A percentile compares a stretch with the other conserved stretches of the same genome.
These are phyloP conservation scores for Xylaria sp. DNA, from an alignment of 495 filamentous ascomycete genomes.

Conservation along the genomic window DNA sequence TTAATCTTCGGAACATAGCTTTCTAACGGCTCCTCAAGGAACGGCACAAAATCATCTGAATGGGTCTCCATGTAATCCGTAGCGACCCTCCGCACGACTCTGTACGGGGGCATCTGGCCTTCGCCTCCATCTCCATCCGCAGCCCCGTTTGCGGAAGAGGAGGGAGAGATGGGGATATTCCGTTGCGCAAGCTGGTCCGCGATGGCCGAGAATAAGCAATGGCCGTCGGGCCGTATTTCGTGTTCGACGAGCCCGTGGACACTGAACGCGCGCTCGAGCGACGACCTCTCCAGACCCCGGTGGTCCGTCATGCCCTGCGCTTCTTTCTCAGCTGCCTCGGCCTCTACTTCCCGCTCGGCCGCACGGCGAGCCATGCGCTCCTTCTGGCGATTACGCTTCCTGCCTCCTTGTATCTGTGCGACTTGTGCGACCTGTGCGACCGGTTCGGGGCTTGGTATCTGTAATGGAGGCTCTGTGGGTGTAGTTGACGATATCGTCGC, in stretches of 20 bases:
- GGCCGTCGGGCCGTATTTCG: slow-evolving; percentile 86
- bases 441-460: slow-evolving; percentile 24
- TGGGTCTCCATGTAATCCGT: slow-evolving; percentile 63
- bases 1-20: slow-evolving; percentile 77
- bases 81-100: slow-evolving; percentile 59
- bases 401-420: slow-evolving; percentile 42
- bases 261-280: slow-evolving; percentile 69
- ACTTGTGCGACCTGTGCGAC: slow-evolving; percentile 33
- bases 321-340: slow-evolving; percentile 72
- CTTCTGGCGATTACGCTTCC: slow-evolving; percentile 90
- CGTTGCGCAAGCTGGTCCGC: slow-evolving; percentile 75
- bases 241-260: slow-evolving; percentile 69
- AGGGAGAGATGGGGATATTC: slow-evolving; percentile 44
- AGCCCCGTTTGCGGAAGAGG: not conserved
- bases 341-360: slow-evolving; percentile 76
- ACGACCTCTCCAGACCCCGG: slow-evolving; percentile 70
- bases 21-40: slow-evolving; percentile 85
- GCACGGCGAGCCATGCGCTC: slow-evolving; percentile 87
- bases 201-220: slow-evolving; percentile 94
- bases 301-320: slow-evolving; percentile 76
- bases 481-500: slow-evolving; percentile 27
- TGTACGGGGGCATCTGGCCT: slow-evolving; percentile 52
- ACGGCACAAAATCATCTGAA: slow-evolving; percentile 61
- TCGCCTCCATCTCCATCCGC: not conserved
- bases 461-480: slow-evolving; percentile 26